phyloP scores from a whole-genome alignment of 192 early-diverging fungal species.

The Obelidium mucronatum region DNA sequence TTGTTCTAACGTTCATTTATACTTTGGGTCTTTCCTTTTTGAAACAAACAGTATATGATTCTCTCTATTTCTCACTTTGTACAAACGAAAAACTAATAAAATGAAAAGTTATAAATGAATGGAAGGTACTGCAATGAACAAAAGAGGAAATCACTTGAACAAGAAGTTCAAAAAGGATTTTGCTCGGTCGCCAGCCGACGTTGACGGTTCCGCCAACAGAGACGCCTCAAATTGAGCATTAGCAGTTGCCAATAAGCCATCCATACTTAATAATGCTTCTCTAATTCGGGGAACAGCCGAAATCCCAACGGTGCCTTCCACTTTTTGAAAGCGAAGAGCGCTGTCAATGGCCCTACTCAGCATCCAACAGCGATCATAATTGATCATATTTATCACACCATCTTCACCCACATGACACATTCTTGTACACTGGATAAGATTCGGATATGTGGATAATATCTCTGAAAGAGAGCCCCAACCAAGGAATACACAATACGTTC shows the following conservation, averaged over 20 bases:
- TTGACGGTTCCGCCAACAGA: not conserved
- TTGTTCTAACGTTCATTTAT: no score
- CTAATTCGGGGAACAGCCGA: not conserved
- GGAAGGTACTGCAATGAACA: not conserved
- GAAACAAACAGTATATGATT: no score
- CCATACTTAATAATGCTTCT: not conserved
- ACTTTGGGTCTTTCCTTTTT: no score
- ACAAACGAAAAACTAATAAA: not conserved
- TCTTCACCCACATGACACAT: not conserved
- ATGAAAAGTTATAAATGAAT: not conserved
- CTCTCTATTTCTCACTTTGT: not conserved
- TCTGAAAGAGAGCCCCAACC: slow-evolving; percentile 23
- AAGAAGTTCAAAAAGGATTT: no score
- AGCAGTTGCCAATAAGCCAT: not conserved
- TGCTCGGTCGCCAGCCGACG: no score
- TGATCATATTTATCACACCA: slow-evolving; percentile 5
- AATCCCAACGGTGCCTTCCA: not conserved
- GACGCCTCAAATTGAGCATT: not conserved
- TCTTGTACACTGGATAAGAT: not conserved
- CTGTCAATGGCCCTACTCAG: not conserved
- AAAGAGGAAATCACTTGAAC: no score
- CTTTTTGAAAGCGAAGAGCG: slow-evolving; percentile 5
- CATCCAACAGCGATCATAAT: slow-evolving; percentile 16
- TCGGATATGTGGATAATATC: slow-evolving; percentile 13
- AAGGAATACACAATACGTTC: not conserved